Percentiles rank a stretch among this genome's conserved stretches.
These are phyloP conservation scores for Citrus reticulata DNA, from an alignment of 345 rosid genomes.

Conservation along the genomic window DNA sequence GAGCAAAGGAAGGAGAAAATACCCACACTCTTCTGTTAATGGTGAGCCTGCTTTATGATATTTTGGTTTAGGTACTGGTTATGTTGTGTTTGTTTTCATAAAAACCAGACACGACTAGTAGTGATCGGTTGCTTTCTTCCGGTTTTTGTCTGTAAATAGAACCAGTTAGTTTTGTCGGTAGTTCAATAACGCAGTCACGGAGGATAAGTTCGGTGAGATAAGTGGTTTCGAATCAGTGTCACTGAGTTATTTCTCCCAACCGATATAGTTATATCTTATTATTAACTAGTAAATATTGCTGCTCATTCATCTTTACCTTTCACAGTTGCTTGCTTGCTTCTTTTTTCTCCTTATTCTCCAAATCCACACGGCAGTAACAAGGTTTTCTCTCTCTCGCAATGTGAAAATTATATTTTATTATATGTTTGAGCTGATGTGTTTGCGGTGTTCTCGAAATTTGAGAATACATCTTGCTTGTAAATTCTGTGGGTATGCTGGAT, in stretches of 20 bases:
- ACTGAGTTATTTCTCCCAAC: neutral
- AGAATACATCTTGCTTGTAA: neutral
- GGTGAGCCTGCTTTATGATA: neutral
- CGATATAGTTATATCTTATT: neutral
- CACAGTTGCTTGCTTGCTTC: neutral
- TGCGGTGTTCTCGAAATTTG: neutral
- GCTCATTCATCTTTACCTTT: neutral
- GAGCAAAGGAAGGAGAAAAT: neutral
- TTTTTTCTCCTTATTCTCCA: neutral
- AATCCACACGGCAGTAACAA: neutral
- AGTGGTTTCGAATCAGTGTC: slow-evolving; percentile 1
- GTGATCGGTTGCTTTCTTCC: neutral
- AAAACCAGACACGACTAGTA: neutral
- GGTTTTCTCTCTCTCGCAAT: slow-evolving; percentile 1
- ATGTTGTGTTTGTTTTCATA: neutral
- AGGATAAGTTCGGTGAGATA: neutral
- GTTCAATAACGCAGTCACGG: neutral
- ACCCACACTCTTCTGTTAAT: neutral
- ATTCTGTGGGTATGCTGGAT: neutral
- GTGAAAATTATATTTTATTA: too few species aligned
- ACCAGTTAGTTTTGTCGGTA: neutral
- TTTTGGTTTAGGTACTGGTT: neutral
- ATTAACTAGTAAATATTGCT: neutral
- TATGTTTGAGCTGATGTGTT: neutral
- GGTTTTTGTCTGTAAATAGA: neutral